phyloP scores from a whole-genome alignment of 2,329 filamentous ascomycete species.

The Colletotrichum tanaceti region DNA sequence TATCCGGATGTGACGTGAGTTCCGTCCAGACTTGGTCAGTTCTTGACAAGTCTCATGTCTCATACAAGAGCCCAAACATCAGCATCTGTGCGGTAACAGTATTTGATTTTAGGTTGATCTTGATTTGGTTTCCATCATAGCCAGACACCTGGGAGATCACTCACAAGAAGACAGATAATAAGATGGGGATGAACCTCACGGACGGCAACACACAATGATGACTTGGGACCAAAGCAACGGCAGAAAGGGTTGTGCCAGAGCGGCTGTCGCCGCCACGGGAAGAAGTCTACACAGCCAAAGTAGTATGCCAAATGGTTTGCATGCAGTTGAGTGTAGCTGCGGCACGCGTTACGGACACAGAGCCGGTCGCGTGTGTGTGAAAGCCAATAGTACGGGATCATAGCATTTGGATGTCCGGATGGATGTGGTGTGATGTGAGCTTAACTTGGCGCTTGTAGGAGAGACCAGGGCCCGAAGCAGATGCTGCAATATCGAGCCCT shows the following conservation, averaged over 20 bases:
- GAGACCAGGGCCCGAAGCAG: not conserved
- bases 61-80: conserved; percentile 37
- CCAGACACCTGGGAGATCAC: conserved; percentile 10
- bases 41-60: conserved; percentile 36
- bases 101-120: conserved; percentile 26
- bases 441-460: not conserved
- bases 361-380: not conserved
- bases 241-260: conserved; percentile 1
- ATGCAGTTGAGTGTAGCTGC: conserved; percentile 1
- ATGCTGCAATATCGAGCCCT: not conserved
- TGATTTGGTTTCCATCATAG: conserved; percentile 18
- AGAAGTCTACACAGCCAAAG: conserved; percentile 4
- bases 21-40: conserved; percentile 29
- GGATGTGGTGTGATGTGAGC: conserved; percentile 3
- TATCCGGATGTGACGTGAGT: conserved; percentile 21
- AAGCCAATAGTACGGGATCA: not conserved
- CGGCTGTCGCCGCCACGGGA: not conserved
- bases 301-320: not conserved
- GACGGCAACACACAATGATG: conserved; percentile 2
- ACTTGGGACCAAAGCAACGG: conserved; percentile 25
- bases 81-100: conserved; percentile 28
- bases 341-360: conserved; percentile 14
- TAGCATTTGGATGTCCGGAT: not conserved
- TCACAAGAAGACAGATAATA: conserved; percentile 13
- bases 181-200: conserved; percentile 32